phyloP scores from a whole-genome alignment of 2,329 filamentous ascomycete species.

The Botryotinia globosa region DNA sequence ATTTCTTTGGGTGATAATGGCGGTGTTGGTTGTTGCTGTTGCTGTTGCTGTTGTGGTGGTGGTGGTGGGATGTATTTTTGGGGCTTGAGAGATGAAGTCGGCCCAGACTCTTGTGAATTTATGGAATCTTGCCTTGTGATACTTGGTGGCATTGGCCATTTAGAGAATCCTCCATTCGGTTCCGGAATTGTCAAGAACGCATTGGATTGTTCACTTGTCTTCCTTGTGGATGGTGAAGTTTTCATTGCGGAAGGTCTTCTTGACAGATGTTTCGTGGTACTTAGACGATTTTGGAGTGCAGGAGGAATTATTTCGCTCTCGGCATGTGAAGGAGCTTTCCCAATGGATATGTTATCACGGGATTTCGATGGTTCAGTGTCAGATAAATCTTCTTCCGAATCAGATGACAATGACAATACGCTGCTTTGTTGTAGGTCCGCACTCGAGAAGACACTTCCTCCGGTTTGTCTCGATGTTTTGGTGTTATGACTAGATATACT shows the following conservation, averaged over 20 bases:
- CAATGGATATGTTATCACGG: conserved; percentile 12
- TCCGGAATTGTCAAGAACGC: conserved; percentile 14
- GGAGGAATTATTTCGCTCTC: conserved; percentile 19
- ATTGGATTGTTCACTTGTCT: not conserved
- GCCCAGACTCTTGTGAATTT: conserved; percentile 4
- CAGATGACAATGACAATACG: conserved; percentile 38
- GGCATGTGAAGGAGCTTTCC: conserved; percentile 16
- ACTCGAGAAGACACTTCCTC: conserved; percentile 33
- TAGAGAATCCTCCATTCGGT: not conserved
- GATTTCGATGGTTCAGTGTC: conserved; percentile 25
- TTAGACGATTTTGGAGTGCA: conserved; percentile 5
- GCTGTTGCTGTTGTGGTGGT: conserved; percentile 11
- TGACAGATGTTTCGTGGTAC: not conserved
- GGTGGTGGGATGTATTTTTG: conserved; percentile 25
- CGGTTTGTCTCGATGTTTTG: conserved; percentile 35
- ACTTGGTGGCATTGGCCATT: conserved; percentile 7
- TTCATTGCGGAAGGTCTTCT: conserved; percentile 4
- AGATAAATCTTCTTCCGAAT: conserved; percentile 33
- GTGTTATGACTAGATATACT: conserved; percentile 38
- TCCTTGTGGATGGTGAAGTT: not conserved
- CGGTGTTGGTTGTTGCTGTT: conserved; percentile 33
- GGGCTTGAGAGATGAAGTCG: conserved; percentile 18
- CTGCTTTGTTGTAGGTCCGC: conserved; percentile 37
- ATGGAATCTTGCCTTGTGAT: conserved; percentile 11
- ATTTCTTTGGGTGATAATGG: conserved; percentile 32